These are phyloP conservation scores for Aegilops sharonensis DNA, from an alignment of 176 grass and related monocot species.

Conservation along the genomic window DNA sequence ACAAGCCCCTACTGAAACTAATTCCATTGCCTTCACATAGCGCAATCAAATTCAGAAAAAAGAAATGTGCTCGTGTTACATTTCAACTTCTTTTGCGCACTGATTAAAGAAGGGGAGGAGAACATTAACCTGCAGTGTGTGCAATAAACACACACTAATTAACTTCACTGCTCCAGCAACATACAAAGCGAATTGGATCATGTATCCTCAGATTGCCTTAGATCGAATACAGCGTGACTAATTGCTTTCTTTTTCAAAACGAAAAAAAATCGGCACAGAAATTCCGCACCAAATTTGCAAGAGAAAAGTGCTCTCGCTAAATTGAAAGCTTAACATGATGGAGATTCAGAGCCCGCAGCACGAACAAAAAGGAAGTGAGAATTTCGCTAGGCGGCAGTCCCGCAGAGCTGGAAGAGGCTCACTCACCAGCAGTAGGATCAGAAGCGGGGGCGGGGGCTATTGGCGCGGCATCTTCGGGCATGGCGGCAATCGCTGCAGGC, in stretches of 20 bases:
- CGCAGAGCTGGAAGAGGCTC: not conserved
- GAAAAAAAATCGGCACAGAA: not conserved
- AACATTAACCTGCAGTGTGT: not conserved
- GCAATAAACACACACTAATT: not conserved
- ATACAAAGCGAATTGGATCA: not conserved
- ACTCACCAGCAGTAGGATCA: slow-evolving; percentile 29
- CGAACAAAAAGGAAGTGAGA: not conserved
- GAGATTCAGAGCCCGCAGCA: not conserved
- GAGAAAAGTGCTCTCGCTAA: not conserved
- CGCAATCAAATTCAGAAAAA: not conserved
- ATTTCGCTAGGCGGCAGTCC: not conserved
- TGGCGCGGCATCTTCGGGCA: slow-evolving; percentile 17
- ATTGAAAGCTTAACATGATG: not conserved
- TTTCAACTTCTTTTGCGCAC: not conserved
- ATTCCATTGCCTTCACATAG: not conserved
- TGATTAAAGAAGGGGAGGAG: not conserved
- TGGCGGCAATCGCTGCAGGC: not conserved
- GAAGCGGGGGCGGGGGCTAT: not conserved
- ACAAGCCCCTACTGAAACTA: not conserved
- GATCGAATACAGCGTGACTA: not conserved
- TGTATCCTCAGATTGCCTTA: not conserved
- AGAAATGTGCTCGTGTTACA: not conserved
- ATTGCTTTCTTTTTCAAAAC: not conserved
- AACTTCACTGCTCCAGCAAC: not conserved
- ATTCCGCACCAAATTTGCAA: not conserved